Evolutionary conservation across 371 early-diverging fungal species (phyloP).

Genomic region (Mortierella sp.): DNA sequence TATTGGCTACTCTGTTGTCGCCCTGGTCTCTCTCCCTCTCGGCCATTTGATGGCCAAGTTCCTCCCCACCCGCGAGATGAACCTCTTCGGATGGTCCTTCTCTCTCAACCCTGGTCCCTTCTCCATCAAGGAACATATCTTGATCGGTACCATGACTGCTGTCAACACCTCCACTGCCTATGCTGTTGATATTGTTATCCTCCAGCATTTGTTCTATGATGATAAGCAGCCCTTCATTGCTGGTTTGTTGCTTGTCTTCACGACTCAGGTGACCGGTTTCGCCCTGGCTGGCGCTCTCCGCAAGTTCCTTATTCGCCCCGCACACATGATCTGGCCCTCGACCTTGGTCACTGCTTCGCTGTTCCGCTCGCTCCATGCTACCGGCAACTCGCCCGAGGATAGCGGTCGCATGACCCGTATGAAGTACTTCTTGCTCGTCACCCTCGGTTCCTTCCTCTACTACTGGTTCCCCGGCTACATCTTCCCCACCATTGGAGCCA

Average conservation of each 20-base stretch:
- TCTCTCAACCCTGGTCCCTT: slow-evolving; percentile 90
- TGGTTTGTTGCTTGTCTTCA: slow-evolving; percentile 71
- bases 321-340: slow-evolving; percentile 91
- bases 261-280: slow-evolving; percentile 85
- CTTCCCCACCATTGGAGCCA: slow-evolving; percentile 64
- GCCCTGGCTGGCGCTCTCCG: slow-evolving; percentile 86
- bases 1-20: slow-evolving; percentile 71
- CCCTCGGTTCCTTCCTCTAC: slow-evolving; percentile 62
- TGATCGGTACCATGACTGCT: slow-evolving; percentile 78
- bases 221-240: slow-evolving; percentile 75
- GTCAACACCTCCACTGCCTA: slow-evolving; percentile 70
- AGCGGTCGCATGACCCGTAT: slow-evolving; percentile 66
- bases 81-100: slow-evolving; percentile 60
- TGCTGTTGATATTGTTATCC: slow-evolving; percentile 82
- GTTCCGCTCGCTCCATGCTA: slow-evolving; percentile 79
- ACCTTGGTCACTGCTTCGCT: slow-evolving; percentile 81
- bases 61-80: slow-evolving; percentile 62
- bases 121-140: slow-evolving; percentile 89
- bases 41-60: slow-evolving; percentile 75
- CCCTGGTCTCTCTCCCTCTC: slow-evolving; percentile 73
- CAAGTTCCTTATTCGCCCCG: slow-evolving; percentile 83
- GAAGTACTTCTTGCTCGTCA: slow-evolving; percentile 76
- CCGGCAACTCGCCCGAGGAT: slow-evolving; percentile 39
- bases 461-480: slow-evolving; percentile 71
- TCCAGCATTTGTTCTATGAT: slow-evolving; percentile 75